Evolutionary conservation across 2,329 filamentous ascomycete genomes (phyloP).

Genomic region (Pseudonectria foliicola): DNA sequence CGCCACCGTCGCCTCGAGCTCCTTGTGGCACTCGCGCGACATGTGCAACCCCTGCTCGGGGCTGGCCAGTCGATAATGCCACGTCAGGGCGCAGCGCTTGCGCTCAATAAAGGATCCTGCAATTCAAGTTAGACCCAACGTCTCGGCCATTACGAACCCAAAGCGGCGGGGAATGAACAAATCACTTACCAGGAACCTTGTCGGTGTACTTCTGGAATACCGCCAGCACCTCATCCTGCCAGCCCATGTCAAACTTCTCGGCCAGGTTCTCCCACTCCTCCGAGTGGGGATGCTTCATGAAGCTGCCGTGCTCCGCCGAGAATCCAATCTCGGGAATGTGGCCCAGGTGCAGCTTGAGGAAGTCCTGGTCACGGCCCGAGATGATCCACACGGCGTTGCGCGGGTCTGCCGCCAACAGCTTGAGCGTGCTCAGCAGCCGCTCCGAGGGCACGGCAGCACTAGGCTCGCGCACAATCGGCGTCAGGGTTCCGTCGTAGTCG

Average conservation of each 20-base stretch:
- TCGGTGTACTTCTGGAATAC: conserved; percentile 87
- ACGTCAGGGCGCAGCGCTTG: conserved; percentile 90
- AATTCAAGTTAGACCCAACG: neutral
- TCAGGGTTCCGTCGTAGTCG: conserved; percentile 95
- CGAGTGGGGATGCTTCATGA: conserved; percentile 73
- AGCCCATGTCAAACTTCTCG: conserved; percentile 80
- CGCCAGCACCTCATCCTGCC: conserved; percentile 79
- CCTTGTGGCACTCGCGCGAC: conserved; percentile 71
- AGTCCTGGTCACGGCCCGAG: conserved; percentile 86
- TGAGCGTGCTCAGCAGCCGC: conserved; percentile 71
- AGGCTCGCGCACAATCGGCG: conserved; percentile 89
- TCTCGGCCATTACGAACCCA: no score
- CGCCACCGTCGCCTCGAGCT: conserved; percentile 69
- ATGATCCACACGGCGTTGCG: conserved; percentile 97
- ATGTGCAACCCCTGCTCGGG: conserved; percentile 77
- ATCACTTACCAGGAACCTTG: conserved; percentile 63
- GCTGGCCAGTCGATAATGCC: conserved; percentile 92
- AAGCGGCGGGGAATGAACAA: no score
- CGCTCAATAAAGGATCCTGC: conserved; percentile 80
- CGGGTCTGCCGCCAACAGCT: conserved; percentile 69
- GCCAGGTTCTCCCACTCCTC: conserved; percentile 84
- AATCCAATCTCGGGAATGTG: conserved; percentile 85
- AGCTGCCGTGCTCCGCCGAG: conserved; percentile 94
- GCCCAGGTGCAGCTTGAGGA: conserved; percentile 86
- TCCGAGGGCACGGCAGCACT: conserved; percentile 82